Evolutionary conservation across 768 basidiomycete genomes (phyloP).

Genomic region (Mrakia hoshinonis): DNA sequence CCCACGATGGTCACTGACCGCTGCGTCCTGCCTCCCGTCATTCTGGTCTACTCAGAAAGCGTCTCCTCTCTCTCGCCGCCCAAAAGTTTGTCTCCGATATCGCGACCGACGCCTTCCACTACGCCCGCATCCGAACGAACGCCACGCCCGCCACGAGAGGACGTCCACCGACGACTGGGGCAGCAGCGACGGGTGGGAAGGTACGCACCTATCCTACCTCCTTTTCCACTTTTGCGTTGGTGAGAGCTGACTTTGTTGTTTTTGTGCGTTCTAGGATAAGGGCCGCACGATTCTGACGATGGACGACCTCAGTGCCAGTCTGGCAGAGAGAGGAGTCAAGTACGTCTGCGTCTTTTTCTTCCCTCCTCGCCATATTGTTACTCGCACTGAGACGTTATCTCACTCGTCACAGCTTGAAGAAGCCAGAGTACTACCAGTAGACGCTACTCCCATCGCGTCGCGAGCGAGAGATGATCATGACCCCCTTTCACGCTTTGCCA

Average conservation of each 20-base stretch:
- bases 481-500: no score
- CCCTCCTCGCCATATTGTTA: background rate
- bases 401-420: conserved; percentile 46
- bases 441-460: background rate
- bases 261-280: conserved; percentile 42
- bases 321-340: conserved; percentile 93
- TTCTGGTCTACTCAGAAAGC: conserved; percentile 53
- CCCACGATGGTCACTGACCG: no score
- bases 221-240: background rate
- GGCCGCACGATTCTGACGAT: conserved; percentile 90
- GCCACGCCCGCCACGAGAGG: conserved; percentile 53
- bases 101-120: conserved; percentile 91
- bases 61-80: conserved; percentile 84
- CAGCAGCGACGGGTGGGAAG: conserved; percentile 39
- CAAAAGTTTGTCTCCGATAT: conserved; percentile 98
- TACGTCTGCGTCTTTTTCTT: background rate
- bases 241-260: background rate
- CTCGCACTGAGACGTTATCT: no score
- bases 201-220: conserved; percentile 13
- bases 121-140: conserved; percentile 89
- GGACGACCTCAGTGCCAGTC: conserved; percentile 88
- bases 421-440: conserved; percentile 68
- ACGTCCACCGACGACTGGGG: conserved; percentile 44
- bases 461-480: no score
- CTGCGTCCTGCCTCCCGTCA: background rate